Base-by-base conservation (phyloP, 2,329 filamentous ascomycete genomes). In the Nemania diffusa region DNA sequence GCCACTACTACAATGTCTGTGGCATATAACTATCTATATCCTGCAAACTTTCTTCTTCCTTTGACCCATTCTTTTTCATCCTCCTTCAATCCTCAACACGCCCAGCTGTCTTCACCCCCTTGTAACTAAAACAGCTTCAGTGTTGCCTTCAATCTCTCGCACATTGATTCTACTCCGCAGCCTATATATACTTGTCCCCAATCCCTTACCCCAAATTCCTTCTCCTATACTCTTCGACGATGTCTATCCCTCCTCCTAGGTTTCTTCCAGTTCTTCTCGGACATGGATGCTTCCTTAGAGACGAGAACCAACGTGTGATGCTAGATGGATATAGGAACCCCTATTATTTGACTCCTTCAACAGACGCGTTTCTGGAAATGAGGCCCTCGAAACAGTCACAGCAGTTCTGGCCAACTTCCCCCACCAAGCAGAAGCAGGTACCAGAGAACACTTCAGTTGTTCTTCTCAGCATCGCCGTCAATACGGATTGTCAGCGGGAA, bases 211-310 rank as follows among this genome's bases (percentile, higher is more conserved):
- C 5, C 40, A 42, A 48, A 20, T 8, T 6, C 5, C 9, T 15
- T 27, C 1, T 22, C 26, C 15, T 51, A 3, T 51, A 6, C 3
- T n/a, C 17, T 13, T 13, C 29, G 22, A n/a, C 1, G 4, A 58
- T 64, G 37, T 34, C 60, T 17, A 50, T 44, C 7, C 7, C 55
- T 24, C 57, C 63, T 2, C 63, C 63, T 0, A 44, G 27, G 3
- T 69, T 64, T 26, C 64, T 67, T 0, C 63, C 66, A 20, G 62
- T 68, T 13, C n/a, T 70, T 20, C 56, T 70, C 46, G 65, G 65
- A 17, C 40, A 68, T 24, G 68, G 65, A 1, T 29, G 26, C n/a
- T 68, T 70, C 15, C 32, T 68, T 2, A 57, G 20, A 13, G 51
- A 58, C 8, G 8, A 9, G n/a, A n/a, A 29, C 26, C 46, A 42